Conservation (phyloP, 2,329 filamentous ascomycete genomes). For the Camillea tinctor region DNA sequence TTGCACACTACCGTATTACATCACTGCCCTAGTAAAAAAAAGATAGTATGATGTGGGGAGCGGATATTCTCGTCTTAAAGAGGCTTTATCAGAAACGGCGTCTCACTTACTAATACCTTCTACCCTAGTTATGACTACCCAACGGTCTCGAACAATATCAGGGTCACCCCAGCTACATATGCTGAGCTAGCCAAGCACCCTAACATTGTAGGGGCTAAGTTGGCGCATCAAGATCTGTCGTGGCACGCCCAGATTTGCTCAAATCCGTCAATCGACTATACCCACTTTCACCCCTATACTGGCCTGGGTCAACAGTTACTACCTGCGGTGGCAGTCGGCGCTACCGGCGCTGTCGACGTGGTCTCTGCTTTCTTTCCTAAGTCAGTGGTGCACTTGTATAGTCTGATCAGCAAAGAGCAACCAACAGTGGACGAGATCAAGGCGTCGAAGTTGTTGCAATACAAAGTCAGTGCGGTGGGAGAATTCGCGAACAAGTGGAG, state of each 20-base stretch:
- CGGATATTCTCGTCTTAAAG: background rate
- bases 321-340: slow-evolving; percentile 61
- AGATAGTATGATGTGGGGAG: background rate
- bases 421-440: slow-evolving; percentile 43
- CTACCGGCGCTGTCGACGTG: slow-evolving; percentile 65
- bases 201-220: slow-evolving; percentile 68
- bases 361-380: slow-evolving; percentile 64
- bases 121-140: slow-evolving; percentile 54
- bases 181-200: slow-evolving; percentile 56
- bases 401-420: slow-evolving; percentile 38
- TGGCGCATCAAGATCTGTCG: slow-evolving; percentile 63
- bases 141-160: slow-evolving; percentile 63
- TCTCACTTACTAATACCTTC: background rate
- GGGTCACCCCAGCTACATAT: slow-evolving; percentile 59
- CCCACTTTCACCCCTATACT: slow-evolving; percentile 61
- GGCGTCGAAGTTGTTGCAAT: slow-evolving; percentile 59
- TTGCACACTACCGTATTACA: background rate
- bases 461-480: slow-evolving; percentile 27
- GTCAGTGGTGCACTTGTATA: slow-evolving; percentile 57
- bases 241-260: slow-evolving; percentile 62
- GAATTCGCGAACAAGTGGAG: slow-evolving; percentile 16
- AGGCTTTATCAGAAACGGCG: background rate
- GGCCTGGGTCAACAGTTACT: slow-evolving; percentile 67
- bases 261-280: slow-evolving; percentile 59
- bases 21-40: background rate